Evolutionary conservation across 371 early-diverging fungal species (phyloP), one percentile per base, ranked within the genome.

Genomic region (Rhizomucor miehei): DNA sequence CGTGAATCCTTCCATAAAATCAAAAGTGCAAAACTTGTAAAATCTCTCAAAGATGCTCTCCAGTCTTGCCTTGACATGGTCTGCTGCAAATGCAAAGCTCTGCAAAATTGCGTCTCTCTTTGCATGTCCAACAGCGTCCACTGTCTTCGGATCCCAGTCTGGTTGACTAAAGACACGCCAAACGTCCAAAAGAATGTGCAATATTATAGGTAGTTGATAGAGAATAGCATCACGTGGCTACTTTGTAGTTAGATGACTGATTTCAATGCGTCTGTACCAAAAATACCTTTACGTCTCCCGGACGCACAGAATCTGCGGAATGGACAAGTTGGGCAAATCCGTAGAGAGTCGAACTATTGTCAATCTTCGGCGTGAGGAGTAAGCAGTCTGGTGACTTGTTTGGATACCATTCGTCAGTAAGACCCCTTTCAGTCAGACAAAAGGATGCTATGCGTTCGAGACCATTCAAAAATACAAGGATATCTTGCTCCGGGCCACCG

Each of bases 361-460:
- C 46, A 8, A 61, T 40, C 16, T 66, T 66, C 24, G 68, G 65
- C 16, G 49, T 59, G 39, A n/a, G 43, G 11, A 59, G 13, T 17
- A 41, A 41, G 24, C 16, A 46, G 21, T 37, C 21, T 52, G 24
- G 24, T 48, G 35, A 29, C 35, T 55, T 56, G 36, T 51, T 52
- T 13, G 65, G 56, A 54, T 62, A 60, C 78, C 74, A 75, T n/a
- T 66, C 62, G 46, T 77, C 75, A 13, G 43, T 55, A 1, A 75
- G 35, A 6, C 44, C 14, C 3, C 71, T 70, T 24, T 86, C 84
- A 11, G 69, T 66, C 54, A 91, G 56, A 56, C 86, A 81, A 54
- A 82, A 87, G 56, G 79, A 71, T 21, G 88, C 46, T 35, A 87
- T 68, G 43, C 78, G 75, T 62, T 89, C 87, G 11, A 91, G 55